Percentiles rank a stretch among this genome's conserved stretches.
Conservation (phyloP, 345 rosid species). For the Salix purpurea region DNA sequence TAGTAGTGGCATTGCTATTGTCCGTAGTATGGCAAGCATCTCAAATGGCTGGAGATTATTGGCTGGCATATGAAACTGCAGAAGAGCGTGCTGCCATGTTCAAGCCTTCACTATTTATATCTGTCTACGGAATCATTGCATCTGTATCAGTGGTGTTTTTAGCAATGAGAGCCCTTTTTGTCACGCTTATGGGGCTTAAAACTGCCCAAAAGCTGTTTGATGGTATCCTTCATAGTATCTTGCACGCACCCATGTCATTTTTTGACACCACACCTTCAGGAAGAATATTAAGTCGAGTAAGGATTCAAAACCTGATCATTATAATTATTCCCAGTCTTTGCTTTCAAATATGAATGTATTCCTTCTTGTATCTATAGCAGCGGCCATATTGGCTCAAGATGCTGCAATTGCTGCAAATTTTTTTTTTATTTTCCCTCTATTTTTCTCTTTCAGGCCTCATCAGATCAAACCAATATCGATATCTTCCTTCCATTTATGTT, state of each 20-base stretch:
- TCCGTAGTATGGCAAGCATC: conserved; percentile 78
- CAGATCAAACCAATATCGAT: conserved; percentile 81
- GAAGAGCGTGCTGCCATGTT: conserved; percentile 44
- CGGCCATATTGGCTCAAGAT: background rate
- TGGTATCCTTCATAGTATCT: conserved; percentile 71
- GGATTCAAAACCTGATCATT: conserved; percentile 5
- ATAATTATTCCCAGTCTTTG: background rate
- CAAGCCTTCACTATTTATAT: conserved; percentile 52
- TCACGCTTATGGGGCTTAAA: conserved; percentile 66
- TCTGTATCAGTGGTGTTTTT: conserved; percentile 51
- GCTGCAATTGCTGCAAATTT: conserved; percentile 3
- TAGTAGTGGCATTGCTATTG: conserved; percentile 42
- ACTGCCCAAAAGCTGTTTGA: conserved; percentile 72
- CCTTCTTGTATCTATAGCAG: background rate
- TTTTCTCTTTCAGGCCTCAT: conserved; percentile 57
- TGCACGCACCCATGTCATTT: conserved; percentile 98
- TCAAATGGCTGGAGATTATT: conserved; percentile 81
- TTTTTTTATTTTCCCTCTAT: background rate
- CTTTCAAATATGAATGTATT: background rate
- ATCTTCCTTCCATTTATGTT: conserved; percentile 64
- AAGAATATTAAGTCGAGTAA: conserved; percentile 86
- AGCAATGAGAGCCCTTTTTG: conserved; percentile 43
- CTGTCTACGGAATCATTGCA: conserved; percentile 57
- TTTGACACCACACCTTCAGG: conserved; percentile 98
- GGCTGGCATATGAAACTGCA: conserved; percentile 89